Percentiles rank a stretch among this genome's conserved stretches.
Conservation (phyloP, 176 grass and related monocot species). For the Eragrostis curvula region DNA sequence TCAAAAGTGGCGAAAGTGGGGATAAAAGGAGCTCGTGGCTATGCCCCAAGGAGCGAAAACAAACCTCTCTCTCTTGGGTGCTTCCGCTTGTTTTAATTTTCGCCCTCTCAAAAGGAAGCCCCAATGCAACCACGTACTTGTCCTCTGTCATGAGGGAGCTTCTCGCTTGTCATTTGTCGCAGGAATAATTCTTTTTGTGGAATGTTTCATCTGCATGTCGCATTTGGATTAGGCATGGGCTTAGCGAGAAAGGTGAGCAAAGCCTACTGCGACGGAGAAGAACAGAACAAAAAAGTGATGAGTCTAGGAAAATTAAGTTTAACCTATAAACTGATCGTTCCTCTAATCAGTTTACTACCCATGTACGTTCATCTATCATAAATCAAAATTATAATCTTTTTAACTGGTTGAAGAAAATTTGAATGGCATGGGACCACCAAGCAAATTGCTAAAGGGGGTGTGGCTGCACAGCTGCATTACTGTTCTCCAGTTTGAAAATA, state of each 20-base stretch:
- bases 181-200: slow-evolving; percentile 53
- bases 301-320: slow-evolving; percentile 8
- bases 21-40: slow-evolving; percentile 53
- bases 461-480: not conserved
- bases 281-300: slow-evolving; percentile 17
- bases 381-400: not conserved
- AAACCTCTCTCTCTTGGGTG: slow-evolving; percentile 62
- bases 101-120: slow-evolving; percentile 70
- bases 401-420: not conserved
- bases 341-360: not conserved
- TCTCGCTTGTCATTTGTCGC: slow-evolving; percentile 85
- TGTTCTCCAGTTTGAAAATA: not conserved
- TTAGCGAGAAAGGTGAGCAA: not conserved
- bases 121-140: slow-evolving; percentile 67
- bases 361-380: not conserved
- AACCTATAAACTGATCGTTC: not conserved
- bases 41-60: slow-evolving; percentile 48
- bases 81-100: slow-evolving; percentile 77
- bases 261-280: slow-evolving; percentile 13
- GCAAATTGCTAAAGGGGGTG: not conserved
- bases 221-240: slow-evolving; percentile 41
- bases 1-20: slow-evolving; percentile 97
- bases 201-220: slow-evolving; percentile 41
- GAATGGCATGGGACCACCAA: not conserved
- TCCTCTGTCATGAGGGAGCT: slow-evolving; percentile 69